Evolutionary conservation across 441 rosid genomes (phyloP).

Genomic region (Biscutella laevigata): DNA sequence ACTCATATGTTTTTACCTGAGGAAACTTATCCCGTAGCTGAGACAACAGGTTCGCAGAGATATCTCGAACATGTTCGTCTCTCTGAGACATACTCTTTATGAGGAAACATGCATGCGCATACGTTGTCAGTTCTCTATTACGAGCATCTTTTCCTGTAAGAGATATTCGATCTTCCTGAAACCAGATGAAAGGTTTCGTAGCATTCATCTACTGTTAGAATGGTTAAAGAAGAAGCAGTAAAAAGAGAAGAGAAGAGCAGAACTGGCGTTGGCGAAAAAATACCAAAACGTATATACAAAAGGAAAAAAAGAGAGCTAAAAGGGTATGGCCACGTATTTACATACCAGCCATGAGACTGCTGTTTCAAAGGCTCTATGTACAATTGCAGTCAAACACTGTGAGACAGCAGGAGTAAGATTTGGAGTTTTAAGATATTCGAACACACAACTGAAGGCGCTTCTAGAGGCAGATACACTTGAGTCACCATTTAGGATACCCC

Average conservation of each 20-base stretch:
- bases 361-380: conserved; percentile 87
- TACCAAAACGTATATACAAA: conserved; percentile 1
- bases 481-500: conserved; percentile 91
- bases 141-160: conserved; percentile 76
- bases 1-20: conserved; percentile 47
- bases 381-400: conserved; percentile 88
- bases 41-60: conserved; percentile 71
- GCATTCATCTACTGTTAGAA: conserved; percentile 8
- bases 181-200: conserved; percentile 25
- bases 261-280: conserved; percentile 7
- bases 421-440: conserved; percentile 94
- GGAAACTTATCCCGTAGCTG: conserved; percentile 94
- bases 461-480: conserved; percentile 54
- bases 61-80: conserved; percentile 88
- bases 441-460: conserved; percentile 96
- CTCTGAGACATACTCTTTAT: conserved; percentile 92
- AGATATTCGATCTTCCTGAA: conserved; percentile 80
- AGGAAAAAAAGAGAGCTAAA: neutral
- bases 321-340: conserved; percentile 3
- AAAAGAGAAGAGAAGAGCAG: conserved; percentile 5
- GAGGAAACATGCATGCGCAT: conserved; percentile 82
- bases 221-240: neutral
- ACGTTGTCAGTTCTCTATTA: conserved; percentile 72
- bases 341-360: conserved; percentile 90
- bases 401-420: conserved; percentile 82